A percentile compares a stretch with the other conserved stretches of the same genome.
Conservation (phyloP, 2,329 filamentous ascomycete genomes). For the Aureobasidium sp. region DNA sequence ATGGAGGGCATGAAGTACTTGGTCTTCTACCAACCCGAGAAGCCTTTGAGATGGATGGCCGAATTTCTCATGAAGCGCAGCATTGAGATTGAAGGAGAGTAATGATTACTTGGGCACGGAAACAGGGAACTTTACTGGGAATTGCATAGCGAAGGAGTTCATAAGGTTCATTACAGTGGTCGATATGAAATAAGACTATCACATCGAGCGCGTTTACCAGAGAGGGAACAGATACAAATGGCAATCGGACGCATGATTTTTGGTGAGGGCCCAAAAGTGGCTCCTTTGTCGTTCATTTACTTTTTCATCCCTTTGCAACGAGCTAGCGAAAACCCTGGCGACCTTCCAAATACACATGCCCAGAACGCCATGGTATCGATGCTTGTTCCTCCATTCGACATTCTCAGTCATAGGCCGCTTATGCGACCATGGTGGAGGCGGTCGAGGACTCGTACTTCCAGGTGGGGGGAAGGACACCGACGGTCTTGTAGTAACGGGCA, state of each 20-base stretch:
- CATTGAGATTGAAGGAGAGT: slow-evolving; percentile 36
- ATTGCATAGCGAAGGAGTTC: slow-evolving; percentile 11
- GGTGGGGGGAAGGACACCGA: slow-evolving; percentile 72
- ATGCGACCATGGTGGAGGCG: slow-evolving; percentile 87
- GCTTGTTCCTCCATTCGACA: slow-evolving; percentile 1
- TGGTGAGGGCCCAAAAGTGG: slow-evolving; percentile 1
- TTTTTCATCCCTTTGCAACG: slow-evolving; percentile 11
- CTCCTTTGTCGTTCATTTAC: slow-evolving; percentile 9
- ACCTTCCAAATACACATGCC: slow-evolving; percentile 13
- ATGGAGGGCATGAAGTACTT: slow-evolving; percentile 45
- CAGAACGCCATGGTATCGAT: slow-evolving; percentile 12
- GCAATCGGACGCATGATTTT: slow-evolving; percentile 4
- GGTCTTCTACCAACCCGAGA: slow-evolving; percentile 42
- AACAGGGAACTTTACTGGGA: background rate
- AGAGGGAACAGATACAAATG: background rate
- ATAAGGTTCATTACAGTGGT: background rate
- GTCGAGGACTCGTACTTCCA: slow-evolving; percentile 99
- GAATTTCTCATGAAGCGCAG: slow-evolving; percentile 41
- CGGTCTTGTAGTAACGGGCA: slow-evolving; percentile 99
- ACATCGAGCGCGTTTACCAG: background rate
- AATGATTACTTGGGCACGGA: background rate
- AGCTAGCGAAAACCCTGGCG: slow-evolving; percentile 10
- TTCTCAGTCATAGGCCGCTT: slow-evolving; percentile 37
- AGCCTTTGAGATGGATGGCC: slow-evolving; percentile 40
- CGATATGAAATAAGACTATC: background rate